These are phyloP conservation scores for Salix suchowensis DNA, from an alignment of 345 rosid genomes.

Conservation along the genomic window DNA sequence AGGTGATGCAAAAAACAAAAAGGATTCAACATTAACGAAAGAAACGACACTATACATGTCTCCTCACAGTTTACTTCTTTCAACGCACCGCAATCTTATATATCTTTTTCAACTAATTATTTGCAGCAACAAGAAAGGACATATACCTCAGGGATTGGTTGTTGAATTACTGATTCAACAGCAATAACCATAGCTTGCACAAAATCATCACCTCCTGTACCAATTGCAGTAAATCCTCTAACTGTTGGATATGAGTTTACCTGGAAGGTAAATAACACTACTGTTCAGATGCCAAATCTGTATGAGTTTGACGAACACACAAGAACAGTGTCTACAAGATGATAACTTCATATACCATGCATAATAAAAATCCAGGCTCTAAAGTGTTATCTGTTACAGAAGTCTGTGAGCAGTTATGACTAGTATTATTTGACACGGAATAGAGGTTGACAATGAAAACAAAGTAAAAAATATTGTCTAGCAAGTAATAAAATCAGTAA, in stretches of 20 bases:
- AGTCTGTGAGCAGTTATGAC: too few species aligned
- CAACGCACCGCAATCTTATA: not conserved
- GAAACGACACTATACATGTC: not conserved
- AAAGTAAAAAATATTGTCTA: not conserved
- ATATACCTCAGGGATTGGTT: conserved; percentile 76
- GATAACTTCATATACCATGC: not conserved
- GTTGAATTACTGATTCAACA: conserved; percentile 86
- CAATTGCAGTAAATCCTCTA: conserved; percentile 93
- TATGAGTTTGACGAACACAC: not conserved
- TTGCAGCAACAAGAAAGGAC: conserved; percentile 4
- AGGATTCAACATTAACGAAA: not conserved
- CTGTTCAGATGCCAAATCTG: not conserved
- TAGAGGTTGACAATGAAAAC: not conserved
- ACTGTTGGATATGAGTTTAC: conserved; percentile 92
- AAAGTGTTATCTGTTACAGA: not conserved
- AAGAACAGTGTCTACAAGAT: not conserved
- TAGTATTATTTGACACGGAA: not conserved
- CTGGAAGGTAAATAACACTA: conserved; percentile 33
- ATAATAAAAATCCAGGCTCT: not conserved
- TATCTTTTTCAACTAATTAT: not conserved
- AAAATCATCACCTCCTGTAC: conserved; percentile 96
- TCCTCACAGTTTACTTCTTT: not conserved
- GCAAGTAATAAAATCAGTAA: not conserved
- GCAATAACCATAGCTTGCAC: conserved; percentile 96
- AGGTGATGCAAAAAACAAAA: not conserved